Base-by-base conservation (phyloP, 331 rosid genomes). In the Quercus lobata region DNA sequence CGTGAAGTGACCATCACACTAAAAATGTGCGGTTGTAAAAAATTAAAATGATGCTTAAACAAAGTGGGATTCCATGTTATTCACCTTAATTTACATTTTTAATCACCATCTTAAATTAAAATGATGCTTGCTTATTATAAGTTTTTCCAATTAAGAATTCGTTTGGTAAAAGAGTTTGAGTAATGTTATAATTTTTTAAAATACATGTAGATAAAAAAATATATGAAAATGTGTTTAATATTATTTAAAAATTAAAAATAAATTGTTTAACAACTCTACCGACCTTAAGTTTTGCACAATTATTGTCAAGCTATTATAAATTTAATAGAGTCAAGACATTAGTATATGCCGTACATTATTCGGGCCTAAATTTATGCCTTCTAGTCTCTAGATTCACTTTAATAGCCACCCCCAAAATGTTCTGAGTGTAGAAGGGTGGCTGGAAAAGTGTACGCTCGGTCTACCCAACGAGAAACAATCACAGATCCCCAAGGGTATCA, bases 391-490 rank as follows among this genome's bases (percentile, higher is more conserved):
- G 41, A 29, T 17, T 63, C 37, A 29, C 11, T 63, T 6, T 27
- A 63, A 5, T 29, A 29, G 70, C 11, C 70, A 63, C 41, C 63
- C 41, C 49, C 49, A 11, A 27, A 8, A 5, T 29, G 37, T 52
- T 41, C 46, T 2, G 46, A 41, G 16, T 18, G 0, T 21, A 55
- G 62, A 77, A 63, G 52, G 74, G 63, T 56, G 35, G 52, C 56
- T 22, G 68, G 61, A 56, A 74, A 78, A 77, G 83, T 81, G 87
- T 78, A 72, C 22, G 72, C 81, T 57, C 11, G 46, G 80, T 72
- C 83, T 37, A 76, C 86, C 87, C 82, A 83, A 82, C 86, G 76
- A 88, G 86, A 87, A 79, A 88, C 93, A 87, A 57, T 72, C 77
- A 81, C 79, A 81, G 73, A 90, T 79, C 87, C 81, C 62, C 2